Evolutionary conservation across 2,329 filamentous ascomycete species (phyloP).

Genomic region (Aspergillus calidoustus): DNA sequence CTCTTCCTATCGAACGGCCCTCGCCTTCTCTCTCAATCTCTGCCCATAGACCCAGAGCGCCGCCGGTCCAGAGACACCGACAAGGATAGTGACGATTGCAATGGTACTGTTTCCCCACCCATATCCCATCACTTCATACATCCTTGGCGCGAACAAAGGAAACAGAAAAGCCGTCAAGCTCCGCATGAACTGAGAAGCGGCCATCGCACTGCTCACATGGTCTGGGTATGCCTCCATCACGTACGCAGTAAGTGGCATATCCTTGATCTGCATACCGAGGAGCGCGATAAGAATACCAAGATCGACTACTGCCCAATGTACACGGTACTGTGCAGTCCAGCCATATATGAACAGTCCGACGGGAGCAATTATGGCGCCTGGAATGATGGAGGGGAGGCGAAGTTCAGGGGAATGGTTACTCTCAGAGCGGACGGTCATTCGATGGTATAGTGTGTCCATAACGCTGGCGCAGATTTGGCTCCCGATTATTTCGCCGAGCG

Average conservation of each 20-base stretch:
- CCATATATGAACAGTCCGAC: conserved; percentile 56
- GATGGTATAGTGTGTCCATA: conserved; percentile 49
- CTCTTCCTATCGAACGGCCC: background rate
- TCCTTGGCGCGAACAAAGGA: conserved; percentile 33
- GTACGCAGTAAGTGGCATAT: conserved; percentile 31
- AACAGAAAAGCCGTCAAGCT: conserved; percentile 11
- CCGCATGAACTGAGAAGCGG: conserved; percentile 8
- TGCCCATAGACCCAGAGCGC: conserved; percentile 54
- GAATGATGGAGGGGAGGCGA: conserved; percentile 60
- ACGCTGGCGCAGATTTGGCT: conserved; percentile 51
- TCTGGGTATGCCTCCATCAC: conserved; percentile 49
- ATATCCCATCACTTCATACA: conserved; percentile 43
- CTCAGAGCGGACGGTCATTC: conserved; percentile 31
- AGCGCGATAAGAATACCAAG: conserved; percentile 51
- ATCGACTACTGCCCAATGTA: conserved; percentile 53
- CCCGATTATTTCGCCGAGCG: conserved; percentile 62
- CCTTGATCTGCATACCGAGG: conserved; percentile 36
- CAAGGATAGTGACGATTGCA: conserved; percentile 28
- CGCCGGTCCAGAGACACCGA: conserved; percentile 49
- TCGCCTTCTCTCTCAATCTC: conserved; percentile 33
- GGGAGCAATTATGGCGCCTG: conserved; percentile 54
- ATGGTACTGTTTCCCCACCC: conserved; percentile 53
- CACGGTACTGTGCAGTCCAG: conserved; percentile 50
- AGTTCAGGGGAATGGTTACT: conserved; percentile 53
- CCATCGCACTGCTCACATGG: conserved; percentile 54